phyloP scores from a whole-genome alignment of 495 filamentous ascomycete genomes.

The Tuber aestivum region DNA sequence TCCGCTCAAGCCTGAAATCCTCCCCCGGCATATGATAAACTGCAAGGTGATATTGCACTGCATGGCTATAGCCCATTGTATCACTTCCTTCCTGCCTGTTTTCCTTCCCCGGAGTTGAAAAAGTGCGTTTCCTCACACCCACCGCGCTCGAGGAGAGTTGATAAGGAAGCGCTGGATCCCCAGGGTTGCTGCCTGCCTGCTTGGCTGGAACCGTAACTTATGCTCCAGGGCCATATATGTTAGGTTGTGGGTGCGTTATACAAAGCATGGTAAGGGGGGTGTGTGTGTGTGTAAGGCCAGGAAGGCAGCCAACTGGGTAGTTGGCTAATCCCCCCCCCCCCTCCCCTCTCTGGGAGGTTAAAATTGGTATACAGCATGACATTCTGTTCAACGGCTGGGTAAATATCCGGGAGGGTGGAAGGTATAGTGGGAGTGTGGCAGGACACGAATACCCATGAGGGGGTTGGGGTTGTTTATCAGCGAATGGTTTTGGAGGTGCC shows the following conservation, averaged over 20 bases:
- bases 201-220: not conserved
- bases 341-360: not conserved
- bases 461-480: not conserved
- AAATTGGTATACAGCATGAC: not conserved
- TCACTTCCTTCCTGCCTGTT: not conserved
- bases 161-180: not conserved
- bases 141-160: not conserved
- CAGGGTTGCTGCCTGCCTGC: not conserved
- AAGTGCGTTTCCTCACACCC: conserved; percentile 5
- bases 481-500: not conserved
- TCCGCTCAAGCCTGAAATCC: not conserved
- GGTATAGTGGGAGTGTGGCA: not conserved
- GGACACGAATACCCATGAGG: not conserved
- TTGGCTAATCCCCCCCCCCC: not conserved
- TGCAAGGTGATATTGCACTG: not conserved
- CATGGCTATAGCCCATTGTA: not conserved
- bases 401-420: not conserved
- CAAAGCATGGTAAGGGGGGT: not conserved
- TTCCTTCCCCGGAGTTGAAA: not conserved
- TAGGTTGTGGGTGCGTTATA: not conserved
- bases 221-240: not conserved
- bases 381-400: not conserved
- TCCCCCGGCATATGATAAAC: not conserved
- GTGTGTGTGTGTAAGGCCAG: no score
- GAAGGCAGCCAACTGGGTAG: not conserved